A percentile compares a stretch with the other conserved stretches of the same genome.
phyloP scores from a whole-genome alignment of 1,139 yeast species.

The Yamadazyma conglobata region DNA sequence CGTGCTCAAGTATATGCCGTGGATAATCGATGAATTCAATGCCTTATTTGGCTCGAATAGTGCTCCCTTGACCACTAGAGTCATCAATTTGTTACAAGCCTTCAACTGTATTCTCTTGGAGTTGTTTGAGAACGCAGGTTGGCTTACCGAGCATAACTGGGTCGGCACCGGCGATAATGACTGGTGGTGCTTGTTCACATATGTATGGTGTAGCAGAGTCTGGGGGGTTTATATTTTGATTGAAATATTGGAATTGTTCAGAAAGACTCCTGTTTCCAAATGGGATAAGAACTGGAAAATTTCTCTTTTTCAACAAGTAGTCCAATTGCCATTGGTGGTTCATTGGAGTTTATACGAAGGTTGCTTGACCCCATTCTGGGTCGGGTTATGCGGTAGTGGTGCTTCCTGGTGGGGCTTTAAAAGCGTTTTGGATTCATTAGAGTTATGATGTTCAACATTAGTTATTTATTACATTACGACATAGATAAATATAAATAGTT shows the following conservation, averaged over 20 bases:
- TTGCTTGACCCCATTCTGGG: slow-evolving; percentile 51
- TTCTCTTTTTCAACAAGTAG: slow-evolving; percentile 33
- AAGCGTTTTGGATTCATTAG: slow-evolving; percentile 37
- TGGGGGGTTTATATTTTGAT: slow-evolving; percentile 54
- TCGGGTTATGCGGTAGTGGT: slow-evolving; percentile 45
- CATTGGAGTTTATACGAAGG: slow-evolving; percentile 60
- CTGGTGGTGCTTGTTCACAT: slow-evolving; percentile 44
- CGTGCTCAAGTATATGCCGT: slow-evolving; percentile 48
- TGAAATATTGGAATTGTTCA: slow-evolving; percentile 43
- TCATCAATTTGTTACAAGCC: slow-evolving; percentile 39
- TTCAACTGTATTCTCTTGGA: slow-evolving; percentile 45
- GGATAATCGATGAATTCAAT: slow-evolving; percentile 40
- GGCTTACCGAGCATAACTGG: slow-evolving; percentile 57
- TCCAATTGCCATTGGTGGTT: slow-evolving; percentile 53
- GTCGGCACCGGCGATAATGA: slow-evolving; percentile 41
- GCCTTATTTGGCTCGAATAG: slow-evolving; percentile 26
- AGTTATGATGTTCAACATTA: slow-evolving; percentile 12
- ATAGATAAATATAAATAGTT: neutral
- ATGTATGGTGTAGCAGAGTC: slow-evolving; percentile 50
- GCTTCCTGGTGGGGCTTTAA: slow-evolving; percentile 47
- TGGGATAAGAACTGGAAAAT: slow-evolving; percentile 40
- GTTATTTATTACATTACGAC: slow-evolving; percentile 1
- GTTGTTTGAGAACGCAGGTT: slow-evolving; percentile 54
- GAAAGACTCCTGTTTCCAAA: slow-evolving; percentile 38
- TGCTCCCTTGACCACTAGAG: slow-evolving; percentile 26